Evolutionary conservation across 2,329 filamentous ascomycete genomes (phyloP), one percentile per base, ranked within the genome.

Genomic region (Didymella arachidicola): DNA sequence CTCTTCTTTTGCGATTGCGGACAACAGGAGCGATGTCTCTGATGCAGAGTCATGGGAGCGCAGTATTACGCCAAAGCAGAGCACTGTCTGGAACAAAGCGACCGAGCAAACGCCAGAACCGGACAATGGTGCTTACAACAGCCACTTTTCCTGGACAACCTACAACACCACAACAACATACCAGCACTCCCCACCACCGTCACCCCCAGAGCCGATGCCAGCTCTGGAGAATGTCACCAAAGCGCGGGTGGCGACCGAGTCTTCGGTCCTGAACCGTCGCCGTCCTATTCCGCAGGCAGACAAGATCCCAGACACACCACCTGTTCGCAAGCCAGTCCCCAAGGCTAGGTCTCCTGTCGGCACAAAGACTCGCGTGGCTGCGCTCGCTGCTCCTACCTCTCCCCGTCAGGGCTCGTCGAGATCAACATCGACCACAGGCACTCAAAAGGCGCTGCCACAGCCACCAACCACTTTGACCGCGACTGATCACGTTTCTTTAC

Each of bases 151-250:
- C 27, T 72, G 70, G 67, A 72, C 69, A 18, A 72, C 70, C 16
- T 72, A 72, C 50, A 72, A 69, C 57, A 80, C 75, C 38, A 66
- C 62, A 57, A 75, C 73, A 7, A 78, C 76, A 3, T 75, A 78
- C 56, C 76, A 79, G 46, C 74, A 77, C 52, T 79, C 78, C 46
- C 78, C 78, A 39, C 78, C 78, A 3, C 74, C 77, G 10, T 79
- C 77, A 50, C 79, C 79, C 18, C 75, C 74, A 22, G 75, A 76
- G 14, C 69, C 72, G 18, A 66, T 78, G 10, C 75, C 78, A 8
- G 66, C 67, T 3, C 18, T 60, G 26, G 42, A 46, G 4, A 57
- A 47, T 19, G 48, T 48, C 39, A 59, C 53, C 30, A 63, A 46
- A 45, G 44, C 63, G 12, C 44, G 64, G 36, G 58, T 67, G 11